Percentiles rank a stretch among this genome's conserved stretches.
These are phyloP conservation scores for Medicago arabica DNA, from an alignment of 306 rosid species.

Conservation along the genomic window DNA sequence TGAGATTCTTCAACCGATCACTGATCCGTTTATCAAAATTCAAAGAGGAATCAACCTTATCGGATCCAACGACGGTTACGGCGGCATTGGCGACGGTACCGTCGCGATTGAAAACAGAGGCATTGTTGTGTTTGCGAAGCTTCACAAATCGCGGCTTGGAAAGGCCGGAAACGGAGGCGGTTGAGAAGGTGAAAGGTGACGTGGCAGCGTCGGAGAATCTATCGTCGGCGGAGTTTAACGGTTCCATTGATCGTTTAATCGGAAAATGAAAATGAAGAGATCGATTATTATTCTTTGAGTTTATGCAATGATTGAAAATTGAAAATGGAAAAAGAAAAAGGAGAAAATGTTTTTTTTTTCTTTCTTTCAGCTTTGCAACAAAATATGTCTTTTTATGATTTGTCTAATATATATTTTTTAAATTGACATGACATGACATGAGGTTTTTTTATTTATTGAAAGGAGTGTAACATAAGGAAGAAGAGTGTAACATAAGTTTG, in stretches of 20 bases:
- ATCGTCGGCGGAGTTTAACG: slow-evolving; percentile 51
- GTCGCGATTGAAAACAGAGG: slow-evolving; percentile 62
- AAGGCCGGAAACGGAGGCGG: slow-evolving; percentile 53
- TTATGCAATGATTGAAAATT: slow-evolving; percentile 36
- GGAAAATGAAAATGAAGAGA: slow-evolving; percentile 25
- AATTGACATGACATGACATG: too few relatives aligned
- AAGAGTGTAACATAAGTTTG: too few relatives aligned
- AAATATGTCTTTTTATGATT: slow-evolving; percentile 2
- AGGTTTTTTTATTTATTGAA: too few relatives aligned
- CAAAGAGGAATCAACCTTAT: slow-evolving; percentile 16
- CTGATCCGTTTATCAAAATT: slow-evolving; percentile 43
- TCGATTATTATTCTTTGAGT: slow-evolving; percentile 22
- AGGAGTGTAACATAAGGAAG: too few relatives aligned
- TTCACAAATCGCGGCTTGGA: slow-evolving; percentile 71
- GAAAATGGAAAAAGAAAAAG: background rate
- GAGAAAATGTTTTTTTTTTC: background rate
- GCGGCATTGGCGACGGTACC: slow-evolving; percentile 22
- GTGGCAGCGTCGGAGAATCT: slow-evolving; percentile 50
- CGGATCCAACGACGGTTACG: slow-evolving; percentile 18
- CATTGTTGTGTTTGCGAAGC: slow-evolving; percentile 59
- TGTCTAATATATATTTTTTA: background rate
- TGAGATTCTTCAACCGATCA: slow-evolving; percentile 61
- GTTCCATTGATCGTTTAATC: slow-evolving; percentile 57
- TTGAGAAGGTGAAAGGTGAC: slow-evolving; percentile 49
- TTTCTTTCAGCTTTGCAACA: slow-evolving; percentile 3